Evolutionary conservation across 1,284 basidiomycete species (phyloP).

Genomic region (Naganishia sp.): DNA sequence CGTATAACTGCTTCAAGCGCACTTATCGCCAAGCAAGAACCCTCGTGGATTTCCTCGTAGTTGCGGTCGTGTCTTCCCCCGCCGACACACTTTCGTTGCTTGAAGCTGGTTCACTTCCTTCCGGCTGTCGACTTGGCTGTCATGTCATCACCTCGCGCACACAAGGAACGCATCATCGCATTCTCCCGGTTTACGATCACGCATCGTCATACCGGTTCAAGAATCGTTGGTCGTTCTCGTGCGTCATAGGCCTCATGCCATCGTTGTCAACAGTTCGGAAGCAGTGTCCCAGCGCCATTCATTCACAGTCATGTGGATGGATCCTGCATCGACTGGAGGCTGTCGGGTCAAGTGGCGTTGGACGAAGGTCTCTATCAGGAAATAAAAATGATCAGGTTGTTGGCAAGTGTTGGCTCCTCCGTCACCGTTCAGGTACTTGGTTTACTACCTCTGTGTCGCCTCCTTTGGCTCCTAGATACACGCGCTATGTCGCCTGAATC

Average conservation of each 20-base stretch:
- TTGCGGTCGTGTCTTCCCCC: constrained; percentile 29
- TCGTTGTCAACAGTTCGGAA: constrained; percentile 6
- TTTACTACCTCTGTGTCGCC: constrained; percentile 28
- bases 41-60: constrained; percentile 31
- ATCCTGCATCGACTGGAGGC: constrained; percentile 29
- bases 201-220: constrained; percentile 16
- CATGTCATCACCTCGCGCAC: constrained; percentile 13
- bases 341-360: constrained; percentile 31
- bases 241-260: constrained; percentile 7
- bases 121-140: constrained; percentile 1
- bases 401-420: constrained; percentile 29
- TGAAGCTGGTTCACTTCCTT: constrained; percentile 27
- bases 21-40: constrained; percentile 30
- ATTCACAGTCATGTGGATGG: constrained; percentile 2
- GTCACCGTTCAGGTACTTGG: constrained; percentile 23
- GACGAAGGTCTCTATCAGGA: constrained; percentile 30
- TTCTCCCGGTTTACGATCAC: constrained; percentile 19
- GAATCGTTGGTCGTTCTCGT: constrained; percentile 18
- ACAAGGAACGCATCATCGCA: constrained; percentile 9
- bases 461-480: constrained; percentile 27
- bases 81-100: constrained; percentile 29
- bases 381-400: constrained; percentile 29
- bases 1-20: constrained; percentile 24
- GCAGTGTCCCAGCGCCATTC: constrained; percentile 19
- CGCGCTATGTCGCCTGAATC: constrained; percentile 26